Evolutionary conservation across 2,329 filamentous ascomycete genomes (phyloP).

Genomic region (Aspergillus unguis): DNA sequence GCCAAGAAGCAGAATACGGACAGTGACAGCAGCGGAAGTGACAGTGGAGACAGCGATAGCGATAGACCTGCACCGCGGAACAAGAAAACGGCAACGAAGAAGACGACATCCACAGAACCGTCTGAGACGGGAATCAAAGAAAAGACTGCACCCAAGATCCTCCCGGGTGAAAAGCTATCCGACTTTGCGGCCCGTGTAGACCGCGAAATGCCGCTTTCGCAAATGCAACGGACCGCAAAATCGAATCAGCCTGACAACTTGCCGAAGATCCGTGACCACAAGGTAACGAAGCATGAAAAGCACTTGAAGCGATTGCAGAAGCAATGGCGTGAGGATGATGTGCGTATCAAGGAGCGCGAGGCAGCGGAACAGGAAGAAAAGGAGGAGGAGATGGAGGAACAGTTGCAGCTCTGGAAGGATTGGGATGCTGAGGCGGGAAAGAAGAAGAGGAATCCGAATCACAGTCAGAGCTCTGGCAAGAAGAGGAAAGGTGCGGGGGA

Average conservation of each 20-base stretch:
- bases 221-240: constrained; percentile 59
- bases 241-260: constrained; percentile 19
- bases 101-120: neutral
- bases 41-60: constrained; percentile 15
- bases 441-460: constrained; percentile 45
- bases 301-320: constrained; percentile 63
- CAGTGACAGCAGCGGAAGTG: constrained; percentile 18
- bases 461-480: constrained; percentile 21
- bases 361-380: constrained; percentile 62
- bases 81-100: constrained; percentile 16
- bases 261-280: constrained; percentile 49
- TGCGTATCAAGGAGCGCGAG: constrained; percentile 44
- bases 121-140: neutral
- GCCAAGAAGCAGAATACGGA: constrained; percentile 50
- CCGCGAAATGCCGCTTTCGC: constrained; percentile 72
- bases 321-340: constrained; percentile 54
- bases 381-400: constrained; percentile 60
- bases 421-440: constrained; percentile 56
- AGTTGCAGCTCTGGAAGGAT: constrained; percentile 62
- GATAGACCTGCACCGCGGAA: constrained; percentile 11
- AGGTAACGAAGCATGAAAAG: constrained; percentile 77
- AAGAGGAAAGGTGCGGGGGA: constrained; percentile 39
- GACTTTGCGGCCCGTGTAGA: constrained; percentile 83
- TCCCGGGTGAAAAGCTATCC: constrained; percentile 75
- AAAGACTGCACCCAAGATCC: constrained; percentile 59